Conservation (phyloP, 2,329 filamentous ascomycete genomes). For the Penicillium sp. region DNA sequence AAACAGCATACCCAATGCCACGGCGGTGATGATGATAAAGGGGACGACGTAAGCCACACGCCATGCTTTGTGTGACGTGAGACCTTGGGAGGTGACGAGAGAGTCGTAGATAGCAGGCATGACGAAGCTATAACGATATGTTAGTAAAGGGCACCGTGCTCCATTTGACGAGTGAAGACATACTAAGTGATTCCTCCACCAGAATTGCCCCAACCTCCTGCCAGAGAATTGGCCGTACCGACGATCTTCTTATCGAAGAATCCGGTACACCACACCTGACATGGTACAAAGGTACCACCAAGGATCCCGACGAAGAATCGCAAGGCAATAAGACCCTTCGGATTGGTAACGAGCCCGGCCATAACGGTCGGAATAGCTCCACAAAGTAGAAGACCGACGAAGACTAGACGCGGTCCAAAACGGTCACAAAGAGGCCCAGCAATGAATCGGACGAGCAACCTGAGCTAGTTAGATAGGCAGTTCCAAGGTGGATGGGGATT, state of each 20-base stretch:
- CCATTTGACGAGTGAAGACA: not conserved
- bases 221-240: constrained; percentile 81
- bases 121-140: constrained; percentile 56
- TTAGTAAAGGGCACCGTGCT: not conserved
- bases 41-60: constrained; percentile 81
- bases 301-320: constrained; percentile 47
- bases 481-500: constrained; percentile 3
- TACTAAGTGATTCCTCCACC: constrained; percentile 84
- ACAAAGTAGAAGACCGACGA: constrained; percentile 71
- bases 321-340: constrained; percentile 49
- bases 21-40: constrained; percentile 68
- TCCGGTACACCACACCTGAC: constrained; percentile 87
- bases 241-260: constrained; percentile 94
- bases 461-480: constrained; percentile 25
- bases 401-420: constrained; percentile 77
- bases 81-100: constrained; percentile 58
- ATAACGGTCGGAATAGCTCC: constrained; percentile 80
- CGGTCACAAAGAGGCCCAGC: constrained; percentile 82
- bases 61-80: constrained; percentile 71
- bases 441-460: constrained; percentile 71
- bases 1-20: constrained; percentile 67
- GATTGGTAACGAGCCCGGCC: constrained; percentile 70
- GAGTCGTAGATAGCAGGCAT: constrained; percentile 90
- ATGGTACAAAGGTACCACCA: constrained; percentile 51
- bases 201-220: constrained; percentile 81